Base-by-base conservation (phyloP, 106 monocot species). In the Apostasia ramifera region DNA sequence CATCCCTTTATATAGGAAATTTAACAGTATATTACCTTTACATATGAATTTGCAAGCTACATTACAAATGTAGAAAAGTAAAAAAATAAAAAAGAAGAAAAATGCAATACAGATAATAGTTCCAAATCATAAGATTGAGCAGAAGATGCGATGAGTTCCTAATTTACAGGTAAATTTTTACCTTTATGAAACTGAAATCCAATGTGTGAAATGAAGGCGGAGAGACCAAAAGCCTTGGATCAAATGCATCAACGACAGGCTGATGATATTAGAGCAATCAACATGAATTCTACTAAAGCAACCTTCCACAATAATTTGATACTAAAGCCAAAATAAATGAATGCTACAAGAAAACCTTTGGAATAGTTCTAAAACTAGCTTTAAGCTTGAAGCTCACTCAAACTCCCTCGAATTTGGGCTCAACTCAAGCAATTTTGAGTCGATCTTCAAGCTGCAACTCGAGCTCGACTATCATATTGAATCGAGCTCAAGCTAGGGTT, bases 221-320 rank as follows among this genome's bases (percentile, higher is more conserved):
- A 66, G 97, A 86, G 12, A 97, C 70, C 72, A 97, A 71, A 42
- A 97, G 55, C 75, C 97, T 92, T 74, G 97, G 97, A 69, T 97
- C 97, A 78, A 97, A 97, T 59, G 97, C 97, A 92, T 97, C 97
- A 53, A 97, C 97, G 44, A 97, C 97, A 54, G 97, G 97, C 97
- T 97, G 92, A 68, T 26, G 26, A 87, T 39, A 8, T 78, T 50
- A 61, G 57, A 68, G 59, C 41, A 52, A 72, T 59, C 9, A 72
- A 51, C 55, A 2, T 43, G 2, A 52, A 51, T 58, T 75, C 47
- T 61, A 75, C 3, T 15, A 65, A 49, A 54, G 15, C 15, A 3
- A 52, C 4, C 12, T 42, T 39, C 53, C n/a, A 42, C 15, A n/a
- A 68, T 39, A 4, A 40, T 69, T 4, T 1, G 1, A 47, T 2